Evolutionary conservation across 352 stramenopile species (phyloP), one percentile per base, ranked within the genome.

Genomic region (Phytophthora pistaciae): DNA sequence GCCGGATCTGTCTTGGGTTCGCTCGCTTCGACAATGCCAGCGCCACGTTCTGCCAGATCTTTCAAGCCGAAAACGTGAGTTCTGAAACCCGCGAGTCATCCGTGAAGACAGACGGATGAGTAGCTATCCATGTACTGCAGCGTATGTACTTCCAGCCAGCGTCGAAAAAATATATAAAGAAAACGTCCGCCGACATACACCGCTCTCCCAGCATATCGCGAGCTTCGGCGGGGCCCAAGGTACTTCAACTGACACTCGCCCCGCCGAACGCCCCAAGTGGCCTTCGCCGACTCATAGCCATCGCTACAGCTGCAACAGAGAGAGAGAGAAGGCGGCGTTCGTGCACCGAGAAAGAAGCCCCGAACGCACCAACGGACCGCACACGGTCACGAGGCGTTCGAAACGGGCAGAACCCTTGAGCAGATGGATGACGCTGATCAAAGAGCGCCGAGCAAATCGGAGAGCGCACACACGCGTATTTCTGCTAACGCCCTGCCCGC

Each of bases 371-470:
- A 49, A 21, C 42, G 42, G 42, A 49, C 42, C 42, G 6, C 42
- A 21, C 14, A 0, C 25, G 7, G 42, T 10, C 42, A 49, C 42
- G 16, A 21, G 42, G 14, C 42, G 42, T 49, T 49, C 42, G 42
- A 49, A 49, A 49, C 42, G 42, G 42, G 4, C 42, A n/a, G 42
- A n/a, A 49, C 8, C 42, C 42, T 49, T 49, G 42, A 29, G 40
- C 40, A 11, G 9, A 54, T 10, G 46, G 10, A 25, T 54, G 46
- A 29, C 46, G 46, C 46, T 25, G 46, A 25, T 49, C 14, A 16
- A 31, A 59, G 54, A 58, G 53, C 18, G 6, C 9, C 20, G 20
- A 25, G 54, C 63, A 64, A 64, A 69, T 69, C 56, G 33, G 23
- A 8, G 9, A 11, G 25, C 25, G 3, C 1, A 14, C n/a, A 21